These are phyloP conservation scores for Onygenales sp. DNA, from an alignment of 2,329 filamentous ascomycete species.

Conservation along the genomic window DNA sequence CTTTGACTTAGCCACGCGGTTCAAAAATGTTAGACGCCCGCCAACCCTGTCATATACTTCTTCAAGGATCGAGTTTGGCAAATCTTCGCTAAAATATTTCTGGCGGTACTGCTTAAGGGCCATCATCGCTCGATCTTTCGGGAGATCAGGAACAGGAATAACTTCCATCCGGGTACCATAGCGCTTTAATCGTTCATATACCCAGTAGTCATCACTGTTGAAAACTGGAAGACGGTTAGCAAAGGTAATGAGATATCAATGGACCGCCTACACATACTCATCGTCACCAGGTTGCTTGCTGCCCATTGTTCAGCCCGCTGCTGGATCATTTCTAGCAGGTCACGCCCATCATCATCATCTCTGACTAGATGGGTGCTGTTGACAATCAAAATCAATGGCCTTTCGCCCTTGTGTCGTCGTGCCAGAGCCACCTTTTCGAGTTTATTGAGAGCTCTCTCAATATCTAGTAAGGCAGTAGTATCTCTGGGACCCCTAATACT, in stretches of 20 bases:
- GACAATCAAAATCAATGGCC: conserved; percentile 82
- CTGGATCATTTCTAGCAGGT: conserved; percentile 87
- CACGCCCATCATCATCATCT: conserved; percentile 85
- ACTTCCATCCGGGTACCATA: conserved; percentile 93
- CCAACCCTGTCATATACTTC: conserved; percentile 80
- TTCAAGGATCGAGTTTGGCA: conserved; percentile 49
- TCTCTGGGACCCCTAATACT: conserved; percentile 88
- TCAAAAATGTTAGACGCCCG: conserved; percentile 78
- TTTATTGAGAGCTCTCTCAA: conserved; percentile 95
- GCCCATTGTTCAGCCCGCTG: conserved; percentile 96
- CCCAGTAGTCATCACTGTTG: conserved; percentile 97
- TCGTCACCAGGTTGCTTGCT: conserved; percentile 76
- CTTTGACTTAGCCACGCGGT: conserved; percentile 73
- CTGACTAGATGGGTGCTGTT: conserved; percentile 88
- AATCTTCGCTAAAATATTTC: conserved; percentile 61
- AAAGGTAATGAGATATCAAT: not conserved
- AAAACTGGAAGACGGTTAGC: conserved; percentile 51
- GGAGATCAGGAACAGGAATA: conserved; percentile 72
- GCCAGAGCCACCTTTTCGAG: conserved; percentile 83
- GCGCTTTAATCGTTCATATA: conserved; percentile 88
- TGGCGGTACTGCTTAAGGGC: conserved; percentile 73
- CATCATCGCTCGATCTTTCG: conserved; percentile 64
- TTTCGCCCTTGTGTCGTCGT: conserved; percentile 48
- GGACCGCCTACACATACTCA: conserved; percentile 27
- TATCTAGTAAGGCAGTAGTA: conserved; percentile 83